Conservation (phyloP, 257 asterid genomes). For the Jaltomata sinuosa region DNA sequence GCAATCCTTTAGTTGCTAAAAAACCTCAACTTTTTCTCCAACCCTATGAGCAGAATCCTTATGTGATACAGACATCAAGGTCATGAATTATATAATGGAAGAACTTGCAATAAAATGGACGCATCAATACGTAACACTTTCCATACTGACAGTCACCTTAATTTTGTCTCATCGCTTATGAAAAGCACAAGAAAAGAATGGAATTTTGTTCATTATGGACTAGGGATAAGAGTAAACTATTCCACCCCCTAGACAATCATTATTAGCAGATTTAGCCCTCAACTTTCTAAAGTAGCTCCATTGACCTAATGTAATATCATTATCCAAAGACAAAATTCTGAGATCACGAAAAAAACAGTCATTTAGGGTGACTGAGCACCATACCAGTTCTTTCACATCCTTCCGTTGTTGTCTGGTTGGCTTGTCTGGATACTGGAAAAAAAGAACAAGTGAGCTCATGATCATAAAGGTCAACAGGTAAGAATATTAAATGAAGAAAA, state of each 20-base stretch:
- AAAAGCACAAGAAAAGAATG: neutral
- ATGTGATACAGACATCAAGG: neutral
- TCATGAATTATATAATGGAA: neutral
- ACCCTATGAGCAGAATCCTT: neutral
- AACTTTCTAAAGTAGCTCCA: neutral
- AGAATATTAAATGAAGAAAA: neutral
- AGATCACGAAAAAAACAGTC: neutral
- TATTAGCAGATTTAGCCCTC: neutral
- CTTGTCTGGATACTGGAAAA: slow-evolving; percentile 85
- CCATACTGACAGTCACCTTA: neutral
- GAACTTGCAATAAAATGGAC: neutral
- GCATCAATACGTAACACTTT: neutral
- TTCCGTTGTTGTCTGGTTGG: slow-evolving; percentile 95
- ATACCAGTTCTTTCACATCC: slow-evolving; percentile 96
- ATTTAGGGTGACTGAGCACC: neutral
- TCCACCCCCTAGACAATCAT: neutral
- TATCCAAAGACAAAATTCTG: neutral
- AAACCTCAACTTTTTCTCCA: neutral
- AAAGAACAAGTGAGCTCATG: slow-evolving; percentile 3
- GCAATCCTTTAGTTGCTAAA: neutral
- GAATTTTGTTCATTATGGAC: neutral
- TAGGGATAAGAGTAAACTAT: neutral
- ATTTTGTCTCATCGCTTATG: neutral
- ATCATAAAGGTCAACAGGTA: neutral
- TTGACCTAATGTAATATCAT: neutral